A percentile compares a stretch with the other conserved stretches of the same genome.
Conservation (phyloP, 768 basidiomycete genomes). For the Sarcomyxa edulis region DNA sequence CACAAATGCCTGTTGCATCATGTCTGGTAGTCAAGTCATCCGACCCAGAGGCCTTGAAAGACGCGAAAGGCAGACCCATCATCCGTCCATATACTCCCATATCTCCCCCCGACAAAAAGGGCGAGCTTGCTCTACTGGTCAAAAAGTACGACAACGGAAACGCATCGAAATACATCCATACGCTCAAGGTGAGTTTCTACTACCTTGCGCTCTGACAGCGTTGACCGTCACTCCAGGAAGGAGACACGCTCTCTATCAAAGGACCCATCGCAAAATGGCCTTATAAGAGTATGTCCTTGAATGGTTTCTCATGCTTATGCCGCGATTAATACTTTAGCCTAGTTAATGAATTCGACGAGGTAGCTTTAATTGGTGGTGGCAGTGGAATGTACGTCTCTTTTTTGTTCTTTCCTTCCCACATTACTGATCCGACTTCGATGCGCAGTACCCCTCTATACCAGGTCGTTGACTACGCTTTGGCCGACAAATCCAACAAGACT, state of each 20-base stretch:
- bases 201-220: background rate
- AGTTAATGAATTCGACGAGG: conserved; percentile 82
- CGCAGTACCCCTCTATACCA: conserved; percentile 80
- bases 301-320: background rate
- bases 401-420: background rate
- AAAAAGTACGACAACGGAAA: conserved; percentile 84
- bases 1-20: conserved; percentile 74
- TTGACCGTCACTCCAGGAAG: conserved; percentile 34
- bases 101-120: conserved; percentile 67
- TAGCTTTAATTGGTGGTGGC: conserved; percentile 90
- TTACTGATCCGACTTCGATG: no score
- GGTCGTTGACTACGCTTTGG: conserved; percentile 66
- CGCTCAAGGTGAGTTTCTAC: conserved; percentile 45
- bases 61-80: conserved; percentile 82
- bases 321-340: background rate
- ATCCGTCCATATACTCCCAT: conserved; percentile 92
- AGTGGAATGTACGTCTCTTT: conserved; percentile 70
- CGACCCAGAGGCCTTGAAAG: conserved; percentile 56
- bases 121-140: conserved; percentile 75
- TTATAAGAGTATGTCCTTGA: conserved; percentile 57
- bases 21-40: conserved; percentile 76
- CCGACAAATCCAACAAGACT: conserved; percentile 80
- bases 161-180: conserved; percentile 78
- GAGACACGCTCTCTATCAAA: conserved; percentile 82
- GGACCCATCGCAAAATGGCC: conserved; percentile 87